A percentile compares a stretch with the other conserved stretches of the same genome.
Evolutionary conservation across 768 basidiomycete genomes (phyloP).

Genomic region (Calocybe indica): DNA sequence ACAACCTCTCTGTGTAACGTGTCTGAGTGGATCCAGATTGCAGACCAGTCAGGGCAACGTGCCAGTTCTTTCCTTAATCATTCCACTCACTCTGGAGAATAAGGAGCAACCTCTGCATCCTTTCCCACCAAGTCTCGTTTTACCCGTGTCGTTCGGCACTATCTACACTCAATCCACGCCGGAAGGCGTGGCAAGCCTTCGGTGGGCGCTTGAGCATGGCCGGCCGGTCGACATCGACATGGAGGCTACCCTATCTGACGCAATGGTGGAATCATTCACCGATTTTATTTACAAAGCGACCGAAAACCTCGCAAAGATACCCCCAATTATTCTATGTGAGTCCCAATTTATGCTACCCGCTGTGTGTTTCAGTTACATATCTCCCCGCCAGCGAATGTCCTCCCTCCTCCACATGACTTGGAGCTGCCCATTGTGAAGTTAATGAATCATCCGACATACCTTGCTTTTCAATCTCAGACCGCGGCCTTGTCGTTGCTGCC

Average conservation of each 20-base stretch:
- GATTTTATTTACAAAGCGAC: slow-evolving; percentile 66
- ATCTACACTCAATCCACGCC: slow-evolving; percentile 46
- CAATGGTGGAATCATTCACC: slow-evolving; percentile 58
- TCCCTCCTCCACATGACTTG: slow-evolving; percentile 75
- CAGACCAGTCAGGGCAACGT: slow-evolving; percentile 5
- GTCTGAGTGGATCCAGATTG: slow-evolving; percentile 5
- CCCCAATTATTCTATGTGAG: slow-evolving; percentile 67
- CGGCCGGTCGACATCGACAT: slow-evolving; percentile 70
- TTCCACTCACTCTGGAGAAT: slow-evolving; percentile 57
- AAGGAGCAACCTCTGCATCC: slow-evolving; percentile 33
- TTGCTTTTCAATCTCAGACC: slow-evolving; percentile 63
- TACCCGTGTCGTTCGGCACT: slow-evolving; percentile 51
- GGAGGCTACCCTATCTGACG: slow-evolving; percentile 45
- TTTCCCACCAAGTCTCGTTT: slow-evolving; percentile 29
- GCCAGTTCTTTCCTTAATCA: slow-evolving; percentile 49
- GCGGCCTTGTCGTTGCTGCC: slow-evolving; percentile 73
- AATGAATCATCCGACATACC: slow-evolving; percentile 72
- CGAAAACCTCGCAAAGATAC: slow-evolving; percentile 33
- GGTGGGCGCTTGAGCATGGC: slow-evolving; percentile 60
- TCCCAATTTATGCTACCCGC: slow-evolving; percentile 4
- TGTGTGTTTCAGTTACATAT: slow-evolving; percentile 7
- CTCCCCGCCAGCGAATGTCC: slow-evolving; percentile 54
- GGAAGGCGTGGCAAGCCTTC: slow-evolving; percentile 47
- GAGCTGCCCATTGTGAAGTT: slow-evolving; percentile 69
- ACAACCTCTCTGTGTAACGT: not conserved